Evolutionary conservation across 192 early-diverging fungal genomes (phyloP).

Genomic region (Phycomyces nitens): DNA sequence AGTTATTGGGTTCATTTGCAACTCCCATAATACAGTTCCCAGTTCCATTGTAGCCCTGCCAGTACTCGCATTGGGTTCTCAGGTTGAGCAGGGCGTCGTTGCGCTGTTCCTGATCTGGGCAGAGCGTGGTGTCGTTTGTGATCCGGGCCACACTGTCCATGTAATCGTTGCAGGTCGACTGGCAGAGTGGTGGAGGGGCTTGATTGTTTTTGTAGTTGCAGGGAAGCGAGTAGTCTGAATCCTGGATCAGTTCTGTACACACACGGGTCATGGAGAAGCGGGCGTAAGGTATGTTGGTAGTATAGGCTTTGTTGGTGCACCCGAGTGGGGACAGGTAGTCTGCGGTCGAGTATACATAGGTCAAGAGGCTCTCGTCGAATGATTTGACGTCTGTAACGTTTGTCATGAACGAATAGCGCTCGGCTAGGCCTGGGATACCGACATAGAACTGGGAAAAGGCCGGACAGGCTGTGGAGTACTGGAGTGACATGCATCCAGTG

Average conservation of each 20-base stretch:
- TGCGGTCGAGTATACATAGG: constrained; percentile 19
- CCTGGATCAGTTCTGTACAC: constrained; percentile 32
- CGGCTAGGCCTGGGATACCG: constrained; percentile 3
- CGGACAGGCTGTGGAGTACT: constrained; percentile 22
- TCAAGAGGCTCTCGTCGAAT: constrained; percentile 24
- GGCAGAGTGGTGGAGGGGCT: constrained; percentile 31
- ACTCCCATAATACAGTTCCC: constrained; percentile 29
- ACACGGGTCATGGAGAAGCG: constrained; percentile 28
- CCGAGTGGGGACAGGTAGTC: constrained; percentile 19
- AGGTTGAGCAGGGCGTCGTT: constrained; percentile 7
- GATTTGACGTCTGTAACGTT: constrained; percentile 16
- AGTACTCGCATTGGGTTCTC: constrained; percentile 16
- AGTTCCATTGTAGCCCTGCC: constrained; percentile 32
- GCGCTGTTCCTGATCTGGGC: constrained; percentile 10
- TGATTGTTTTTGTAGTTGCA: constrained; percentile 27
- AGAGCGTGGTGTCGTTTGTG: constrained; percentile 12
- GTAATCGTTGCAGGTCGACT: constrained; percentile 27
- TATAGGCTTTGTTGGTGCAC: constrained; percentile 18
- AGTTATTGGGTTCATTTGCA: constrained; percentile 33
- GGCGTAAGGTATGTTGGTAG: constrained; percentile 25
- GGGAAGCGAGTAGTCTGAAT: constrained; percentile 22
- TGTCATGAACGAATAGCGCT: constrained; percentile 12
- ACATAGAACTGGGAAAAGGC: constrained; percentile 34
- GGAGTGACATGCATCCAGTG: constrained; percentile 19
- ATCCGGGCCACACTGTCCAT: constrained; percentile 24